Evolutionary conservation across 345 rosid species (phyloP), one percentile per base, ranked within the genome.

Genomic region (Salix dunnii): DNA sequence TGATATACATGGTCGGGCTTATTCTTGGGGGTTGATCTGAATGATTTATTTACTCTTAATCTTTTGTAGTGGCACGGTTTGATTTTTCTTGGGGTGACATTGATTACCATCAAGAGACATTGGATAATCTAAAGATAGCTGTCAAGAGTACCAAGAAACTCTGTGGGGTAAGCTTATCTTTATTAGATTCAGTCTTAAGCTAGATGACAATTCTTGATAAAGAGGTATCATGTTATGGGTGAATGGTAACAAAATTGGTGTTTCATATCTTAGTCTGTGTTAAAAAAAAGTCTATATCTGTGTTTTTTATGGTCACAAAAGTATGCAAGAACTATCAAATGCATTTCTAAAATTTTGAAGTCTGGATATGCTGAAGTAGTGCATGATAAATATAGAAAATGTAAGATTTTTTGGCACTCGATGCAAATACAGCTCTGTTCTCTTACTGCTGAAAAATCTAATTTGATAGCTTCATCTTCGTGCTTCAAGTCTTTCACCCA

Each of bases 71-170:
- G 83, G 98, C 98, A 70, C 77, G 97, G 72, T 96, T 96, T 35
- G 96, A 96, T 83, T 93, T 96, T 83, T 96, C 99, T 6, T 93
- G 88, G 98, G 93, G 94, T 4, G 87, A 90, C 66, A 51, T 89
- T 38, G 91, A 85, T 65, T 96, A 86, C 77, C 99, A 96, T 83
- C 97, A 89, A 76, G 93, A 88, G 88, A 95, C 98, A 13, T 72
- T 95, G 67, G 97, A 90, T 78, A 90, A 93, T 83, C 79, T 95
- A 42, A 91, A 87, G 81, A 73, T 85, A n/a, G 93, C 98, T 11
- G 89, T 96, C 48, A 96, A 86, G 87, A 79, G 83, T 70, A 89
- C 96, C 68, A 93, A 76, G 88, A 96, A 93, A 88, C 96, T 95
- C 73, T 95, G 97, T 84, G 97, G 93, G 67, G 99, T 91, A 88